These are phyloP conservation scores for Naganishia onofrii DNA, from an alignment of 768 basidiomycete species.

Conservation along the genomic window DNA sequence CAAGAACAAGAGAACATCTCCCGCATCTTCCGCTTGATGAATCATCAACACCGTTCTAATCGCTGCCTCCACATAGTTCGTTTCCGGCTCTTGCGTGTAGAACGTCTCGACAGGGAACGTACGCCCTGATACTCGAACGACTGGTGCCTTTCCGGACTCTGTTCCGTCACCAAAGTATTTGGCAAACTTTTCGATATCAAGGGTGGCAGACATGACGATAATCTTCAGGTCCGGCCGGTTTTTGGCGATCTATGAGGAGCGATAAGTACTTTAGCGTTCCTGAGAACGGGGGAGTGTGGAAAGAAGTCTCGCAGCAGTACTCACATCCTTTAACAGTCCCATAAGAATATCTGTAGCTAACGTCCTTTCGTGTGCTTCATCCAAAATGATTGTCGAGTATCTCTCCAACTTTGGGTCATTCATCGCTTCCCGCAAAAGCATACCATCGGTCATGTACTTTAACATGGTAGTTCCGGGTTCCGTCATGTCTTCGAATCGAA, in stretches of 20 bases:
- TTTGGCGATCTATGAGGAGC: slow-evolving; percentile 59
- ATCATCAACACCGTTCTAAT: slow-evolving; percentile 96
- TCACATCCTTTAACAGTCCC: slow-evolving; percentile 75
- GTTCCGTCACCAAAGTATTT: slow-evolving; percentile 70
- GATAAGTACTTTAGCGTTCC: slow-evolving; percentile 2
- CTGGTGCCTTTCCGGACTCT: slow-evolving; percentile 61
- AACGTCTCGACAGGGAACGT: slow-evolving; percentile 79
- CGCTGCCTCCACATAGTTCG: slow-evolving; percentile 94
- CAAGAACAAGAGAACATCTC: slow-evolving; percentile 89
- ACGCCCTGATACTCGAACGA: slow-evolving; percentile 87
- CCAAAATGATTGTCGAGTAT: slow-evolving; percentile 96
- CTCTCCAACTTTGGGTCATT: slow-evolving; percentile 82
- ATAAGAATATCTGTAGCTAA: slow-evolving; percentile 97
- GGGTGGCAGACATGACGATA: slow-evolving; percentile 96
- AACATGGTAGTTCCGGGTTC: slow-evolving; percentile 85
- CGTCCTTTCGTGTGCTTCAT: slow-evolving; percentile 98
- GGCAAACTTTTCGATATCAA: slow-evolving; percentile 94
- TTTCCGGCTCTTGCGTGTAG: slow-evolving; percentile 67
- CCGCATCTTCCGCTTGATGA: slow-evolving; percentile 88
- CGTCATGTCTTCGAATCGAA: slow-evolving; percentile 97
- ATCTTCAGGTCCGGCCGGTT: slow-evolving; percentile 86
- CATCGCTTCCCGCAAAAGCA: slow-evolving; percentile 97
- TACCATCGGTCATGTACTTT: slow-evolving; percentile 99
- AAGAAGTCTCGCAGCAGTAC: neutral
- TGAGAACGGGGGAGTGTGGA: neutral